Evolutionary conservation across 192 early-diverging fungal species (phyloP).

Genomic region (Linnemannia hyalina): DNA sequence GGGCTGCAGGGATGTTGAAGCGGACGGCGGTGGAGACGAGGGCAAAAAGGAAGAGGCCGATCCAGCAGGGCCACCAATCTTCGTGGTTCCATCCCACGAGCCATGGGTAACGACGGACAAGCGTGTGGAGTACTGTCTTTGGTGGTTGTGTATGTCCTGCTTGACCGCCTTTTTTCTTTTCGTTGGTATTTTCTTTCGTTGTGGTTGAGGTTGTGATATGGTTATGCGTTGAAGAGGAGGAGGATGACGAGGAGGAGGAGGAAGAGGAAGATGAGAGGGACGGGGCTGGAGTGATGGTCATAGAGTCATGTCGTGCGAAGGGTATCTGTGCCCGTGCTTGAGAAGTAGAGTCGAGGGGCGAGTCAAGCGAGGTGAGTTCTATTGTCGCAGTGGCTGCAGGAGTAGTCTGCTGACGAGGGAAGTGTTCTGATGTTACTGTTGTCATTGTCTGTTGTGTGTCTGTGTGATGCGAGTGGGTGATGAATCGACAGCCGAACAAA

Average conservation of each 20-base stretch:
- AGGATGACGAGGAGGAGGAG: not conserved
- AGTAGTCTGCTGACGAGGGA: not conserved
- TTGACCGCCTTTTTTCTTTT: not conserved
- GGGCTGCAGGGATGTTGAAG: slow-evolving; percentile 57
- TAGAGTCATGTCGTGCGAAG: not conserved
- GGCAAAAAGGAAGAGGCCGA: slow-evolving; percentile 65
- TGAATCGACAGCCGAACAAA: not conserved
- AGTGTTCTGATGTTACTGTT: not conserved
- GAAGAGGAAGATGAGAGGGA: not conserved
- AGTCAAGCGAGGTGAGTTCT: not conserved
- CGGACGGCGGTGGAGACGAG: slow-evolving; percentile 56
- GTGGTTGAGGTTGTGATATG: not conserved
- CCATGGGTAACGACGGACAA: slow-evolving; percentile 42
- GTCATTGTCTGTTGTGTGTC: not conserved
- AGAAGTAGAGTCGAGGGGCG: not conserved
- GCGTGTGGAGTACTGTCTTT: not conserved
- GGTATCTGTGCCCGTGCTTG: not conserved
- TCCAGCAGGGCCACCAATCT: slow-evolving; percentile 72
- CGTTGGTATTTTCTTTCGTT: not conserved
- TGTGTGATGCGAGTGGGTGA: not conserved
- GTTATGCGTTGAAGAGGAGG: not conserved
- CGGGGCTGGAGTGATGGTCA: slow-evolving; percentile 1
- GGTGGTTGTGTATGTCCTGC: not conserved
- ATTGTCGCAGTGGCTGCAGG: not conserved
- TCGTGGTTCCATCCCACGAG: slow-evolving; percentile 67